Base-by-base conservation (phyloP, 768 basidiomycete genomes). In the Leccinum incarnatum region DNA sequence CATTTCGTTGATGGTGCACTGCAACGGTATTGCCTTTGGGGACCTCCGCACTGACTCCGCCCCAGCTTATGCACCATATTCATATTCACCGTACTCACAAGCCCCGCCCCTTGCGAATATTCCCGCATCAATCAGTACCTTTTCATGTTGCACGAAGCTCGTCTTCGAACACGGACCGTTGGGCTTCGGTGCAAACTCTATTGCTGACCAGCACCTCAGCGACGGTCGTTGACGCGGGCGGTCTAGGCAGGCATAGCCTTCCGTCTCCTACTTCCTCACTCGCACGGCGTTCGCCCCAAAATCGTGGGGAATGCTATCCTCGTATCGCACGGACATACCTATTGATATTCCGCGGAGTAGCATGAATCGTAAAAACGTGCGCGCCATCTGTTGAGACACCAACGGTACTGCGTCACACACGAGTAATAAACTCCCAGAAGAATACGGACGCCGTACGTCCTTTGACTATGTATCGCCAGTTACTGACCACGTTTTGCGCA, bases 21-120 rank as follows among this genome's bases (percentile, higher is more conserved):
- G 59, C 67, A 56, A 52, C 21, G 34, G 34, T 55, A 69, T 46
- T 46, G 67, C 67, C 55, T n/a, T 27, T n/a, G 11, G 12, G 7
- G 34, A 37, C 56, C 50, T 36, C 50, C 36, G 40, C 61, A 30
- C 34, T 11, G 55, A 30, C 5, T 55, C 27, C 14, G 47, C 47
- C 37, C 23, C 36, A 54, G 54, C 55, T 55, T 53, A 14, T 25
- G 32, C 5, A 27, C 25, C 17, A 29, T 34, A 51, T 50, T 17
- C 27, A 9, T 49, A 27, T 45, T 48, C n/a, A 29, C 17, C 30
- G 5, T 40, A 34, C 15, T 3, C 53, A 19, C 48, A 23, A 42
- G 21, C n/a, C 32, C 57, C 36, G 29, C 21, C 12, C 10, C 29
- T 56, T 30, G 14, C 25, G 19, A 40, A 47, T 12, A 34, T 56